Conservation (phyloP, 306 rosid species). For the Argentina anserina region DNA sequence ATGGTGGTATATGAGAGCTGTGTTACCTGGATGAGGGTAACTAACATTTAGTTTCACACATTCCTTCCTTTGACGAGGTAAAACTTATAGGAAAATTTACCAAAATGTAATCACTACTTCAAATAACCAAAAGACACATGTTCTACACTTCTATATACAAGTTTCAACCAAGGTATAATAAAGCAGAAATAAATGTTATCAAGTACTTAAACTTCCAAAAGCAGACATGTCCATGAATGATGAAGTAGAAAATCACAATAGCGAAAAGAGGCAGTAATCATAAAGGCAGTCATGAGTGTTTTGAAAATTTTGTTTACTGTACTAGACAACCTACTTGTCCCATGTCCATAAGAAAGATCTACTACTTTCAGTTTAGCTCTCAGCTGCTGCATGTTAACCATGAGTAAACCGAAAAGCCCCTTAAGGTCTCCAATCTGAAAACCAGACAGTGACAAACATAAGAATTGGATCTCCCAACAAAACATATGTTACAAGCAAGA, state of each 20-base stretch:
- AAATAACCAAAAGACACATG: neutral
- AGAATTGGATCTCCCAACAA: slow-evolving; percentile 18
- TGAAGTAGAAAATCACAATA: neutral
- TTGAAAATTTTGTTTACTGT: neutral
- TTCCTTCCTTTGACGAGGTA: neutral
- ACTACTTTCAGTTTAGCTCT: slow-evolving; percentile 75
- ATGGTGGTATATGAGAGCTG: slow-evolving; percentile 89
- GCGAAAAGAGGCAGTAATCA: neutral
- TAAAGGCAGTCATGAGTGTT: neutral
- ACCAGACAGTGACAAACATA: slow-evolving; percentile 7
- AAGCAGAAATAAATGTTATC: neutral
- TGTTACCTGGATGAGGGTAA: slow-evolving; percentile 57
- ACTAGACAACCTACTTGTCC: slow-evolving; percentile 55
- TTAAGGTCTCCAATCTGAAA: slow-evolving; percentile 89
- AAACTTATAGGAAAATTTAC: neutral
- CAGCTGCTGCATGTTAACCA: slow-evolving; percentile 73
- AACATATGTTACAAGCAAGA: slow-evolving; percentile 4
- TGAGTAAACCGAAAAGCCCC: slow-evolving; percentile 72
- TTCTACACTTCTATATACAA: neutral
- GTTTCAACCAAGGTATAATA: neutral
- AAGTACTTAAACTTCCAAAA: neutral
- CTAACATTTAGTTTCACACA: slow-evolving; percentile 23
- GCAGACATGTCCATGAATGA: neutral
- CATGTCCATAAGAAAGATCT: slow-evolving; percentile 66
- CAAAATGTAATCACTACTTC: neutral